These are phyloP conservation scores for Isatis tinctoria DNA, from an alignment of 345 rosid species.

Conservation along the genomic window DNA sequence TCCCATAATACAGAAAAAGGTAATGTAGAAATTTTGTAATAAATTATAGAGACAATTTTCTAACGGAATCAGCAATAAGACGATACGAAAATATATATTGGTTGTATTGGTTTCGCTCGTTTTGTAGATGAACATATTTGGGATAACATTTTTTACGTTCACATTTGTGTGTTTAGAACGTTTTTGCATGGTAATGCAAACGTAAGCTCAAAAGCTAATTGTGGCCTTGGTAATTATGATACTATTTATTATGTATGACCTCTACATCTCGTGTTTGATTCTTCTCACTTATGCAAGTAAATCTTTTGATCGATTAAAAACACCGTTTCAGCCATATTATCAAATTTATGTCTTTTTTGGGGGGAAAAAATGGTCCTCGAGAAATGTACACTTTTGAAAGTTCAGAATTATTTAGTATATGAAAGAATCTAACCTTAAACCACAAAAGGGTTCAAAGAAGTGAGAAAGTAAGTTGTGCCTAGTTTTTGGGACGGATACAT, in stretches of 20 bases:
- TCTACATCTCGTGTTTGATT: background rate
- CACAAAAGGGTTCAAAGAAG: too few relatives aligned
- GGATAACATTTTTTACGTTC: background rate
- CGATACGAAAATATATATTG: background rate
- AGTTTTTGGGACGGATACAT: too few relatives aligned
- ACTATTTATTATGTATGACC: background rate
- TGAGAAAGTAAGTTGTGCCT: too few relatives aligned
- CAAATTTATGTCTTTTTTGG: background rate
- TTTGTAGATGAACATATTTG: background rate
- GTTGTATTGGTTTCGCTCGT: background rate
- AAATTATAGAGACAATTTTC: slow-evolving; percentile 1
- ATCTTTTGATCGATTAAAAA: background rate
- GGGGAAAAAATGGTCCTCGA: background rate
- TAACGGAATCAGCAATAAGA: background rate
- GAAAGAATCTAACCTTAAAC: too few relatives aligned
- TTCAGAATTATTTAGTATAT: too few relatives aligned
- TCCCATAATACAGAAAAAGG: background rate
- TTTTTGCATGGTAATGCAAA: background rate
- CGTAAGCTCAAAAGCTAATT: background rate
- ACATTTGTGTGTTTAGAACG: background rate
- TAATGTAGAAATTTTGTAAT: background rate
- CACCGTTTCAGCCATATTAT: background rate
- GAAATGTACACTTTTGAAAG: too few relatives aligned
- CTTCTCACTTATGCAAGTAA: background rate
- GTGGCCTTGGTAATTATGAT: background rate